phyloP scores from a whole-genome alignment of 2,329 filamentous ascomycete species.

The Neonectria ditissima region DNA sequence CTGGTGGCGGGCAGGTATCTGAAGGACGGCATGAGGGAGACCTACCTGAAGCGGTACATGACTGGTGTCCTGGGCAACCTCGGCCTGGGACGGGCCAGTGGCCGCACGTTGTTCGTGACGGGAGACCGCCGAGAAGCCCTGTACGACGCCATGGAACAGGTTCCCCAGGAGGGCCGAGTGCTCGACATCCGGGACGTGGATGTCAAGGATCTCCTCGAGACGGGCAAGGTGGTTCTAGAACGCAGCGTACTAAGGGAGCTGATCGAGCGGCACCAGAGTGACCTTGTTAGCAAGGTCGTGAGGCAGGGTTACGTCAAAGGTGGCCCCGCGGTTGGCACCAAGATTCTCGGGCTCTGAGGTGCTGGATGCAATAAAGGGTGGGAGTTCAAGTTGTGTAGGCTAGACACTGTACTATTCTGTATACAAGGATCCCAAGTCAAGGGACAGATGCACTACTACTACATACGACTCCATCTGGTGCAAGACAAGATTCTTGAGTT shows the following conservation, averaged over 20 bases:
- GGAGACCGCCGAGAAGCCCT: conserved; percentile 70
- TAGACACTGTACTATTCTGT: conserved; percentile 48
- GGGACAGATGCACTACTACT: conserved; percentile 15
- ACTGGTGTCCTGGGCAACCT: conserved; percentile 77
- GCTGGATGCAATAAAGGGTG: not conserved
- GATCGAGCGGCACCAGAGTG: conserved; percentile 77
- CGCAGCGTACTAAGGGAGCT: conserved; percentile 81
- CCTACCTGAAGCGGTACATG: conserved; percentile 72
- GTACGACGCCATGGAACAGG: conserved; percentile 72
- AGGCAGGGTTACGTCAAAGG: conserved; percentile 54
- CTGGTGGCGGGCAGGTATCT: conserved; percentile 56
- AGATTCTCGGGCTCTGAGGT: conserved; percentile 48
- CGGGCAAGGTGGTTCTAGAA: conserved; percentile 88
- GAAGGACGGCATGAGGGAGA: conserved; percentile 62
- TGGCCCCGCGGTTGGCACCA: conserved; percentile 54
- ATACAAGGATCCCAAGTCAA: conserved; percentile 34
- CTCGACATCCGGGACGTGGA: conserved; percentile 84
- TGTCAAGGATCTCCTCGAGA: conserved; percentile 92
- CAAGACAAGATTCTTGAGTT: not conserved
- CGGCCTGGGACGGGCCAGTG: conserved; percentile 73
- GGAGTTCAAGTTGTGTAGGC: conserved; percentile 35
- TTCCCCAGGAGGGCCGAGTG: conserved; percentile 75
- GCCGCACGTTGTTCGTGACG: conserved; percentile 82
- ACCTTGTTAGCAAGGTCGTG: conserved; percentile 65
- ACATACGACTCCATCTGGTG: not conserved